Evolutionary conservation across 306 rosid species (phyloP), one percentile per base, ranked within the genome.

Genomic region (Acacia melanoxylon): DNA sequence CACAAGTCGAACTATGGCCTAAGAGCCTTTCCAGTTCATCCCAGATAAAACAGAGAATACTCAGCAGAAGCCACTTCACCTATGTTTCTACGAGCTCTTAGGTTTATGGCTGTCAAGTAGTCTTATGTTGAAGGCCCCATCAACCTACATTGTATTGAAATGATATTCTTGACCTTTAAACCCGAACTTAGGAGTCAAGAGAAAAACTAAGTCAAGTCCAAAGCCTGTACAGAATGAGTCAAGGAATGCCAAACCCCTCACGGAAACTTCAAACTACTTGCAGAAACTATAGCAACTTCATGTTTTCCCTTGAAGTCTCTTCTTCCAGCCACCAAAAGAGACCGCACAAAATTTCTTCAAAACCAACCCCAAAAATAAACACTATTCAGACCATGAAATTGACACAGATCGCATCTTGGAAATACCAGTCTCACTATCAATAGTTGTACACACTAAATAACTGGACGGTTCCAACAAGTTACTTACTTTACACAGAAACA

Each of bases 21-120:
- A 8, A 17, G 42, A 70, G 44, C 56, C 79, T 33, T 16, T 66
- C 54, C 35, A 75, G 45, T n/a, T 58, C 78, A 74, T 16, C 69
- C 31, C 58, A 37, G 77, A 75, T 17, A 61, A 9, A 45, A 9
- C 37, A 46, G 8, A 49, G 29, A 56, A 68, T 46, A 12, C 67
- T 22, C 42, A 40, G 49, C 27, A 27, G 35, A 59, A 77, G 61
- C 25, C 76, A 51, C 72, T 48, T 25, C 75, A 48, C 72, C 49
- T 58, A 49, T 72, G 11, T 46, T 27, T 76, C 65, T 11, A 49
- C 35, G 2, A 5, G 46, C 62, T 44, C 67, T 25, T 58, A 72
- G 48, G 68, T 74, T 48, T 15, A 72, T 10, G 33, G 78, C 67
- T 68, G 79, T 61, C 88, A 85, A 61, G 19, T 6, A 45, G 13